Evolutionary conservation across 805 yeast species (phyloP).

Genomic region (Saccharomycopsis schoenii): DNA sequence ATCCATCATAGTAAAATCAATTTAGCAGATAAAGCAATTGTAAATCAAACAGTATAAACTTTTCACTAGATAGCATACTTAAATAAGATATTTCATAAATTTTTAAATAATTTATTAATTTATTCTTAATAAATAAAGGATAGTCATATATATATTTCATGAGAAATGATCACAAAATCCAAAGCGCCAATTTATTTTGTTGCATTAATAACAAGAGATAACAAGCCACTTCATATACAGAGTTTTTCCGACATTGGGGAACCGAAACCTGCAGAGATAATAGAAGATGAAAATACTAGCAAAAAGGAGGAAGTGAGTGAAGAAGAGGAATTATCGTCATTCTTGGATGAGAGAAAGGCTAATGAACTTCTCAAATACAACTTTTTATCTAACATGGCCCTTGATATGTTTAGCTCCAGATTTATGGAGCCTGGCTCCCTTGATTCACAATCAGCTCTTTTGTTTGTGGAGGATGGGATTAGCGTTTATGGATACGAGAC

Average conservation of each 20-base stretch:
- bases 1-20: too few species aligned
- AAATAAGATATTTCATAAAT: too few species aligned
- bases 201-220: conserved; percentile 45
- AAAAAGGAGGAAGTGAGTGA: conserved; percentile 15
- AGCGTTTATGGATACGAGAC: conserved; percentile 62
- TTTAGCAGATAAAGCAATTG: too few species aligned
- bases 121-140: too few species aligned
- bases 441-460: conserved; percentile 30
- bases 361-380: conserved; percentile 50
- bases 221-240: conserved; percentile 53
- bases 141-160: neutral
- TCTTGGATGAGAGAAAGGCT: conserved; percentile 25
- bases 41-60: too few species aligned
- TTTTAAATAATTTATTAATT: too few species aligned
- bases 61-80: too few species aligned
- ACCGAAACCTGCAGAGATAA: conserved; percentile 3
- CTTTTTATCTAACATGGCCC: conserved; percentile 66
- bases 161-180: neutral
- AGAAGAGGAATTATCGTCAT: conserved; percentile 13
- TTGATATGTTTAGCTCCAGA: conserved; percentile 55
- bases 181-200: conserved; percentile 36
- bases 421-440: conserved; percentile 32
- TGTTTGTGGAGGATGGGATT: conserved; percentile 59
- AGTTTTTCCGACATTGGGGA: conserved; percentile 31
- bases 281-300: conserved; percentile 6